These are phyloP conservation scores for Aspergillus piperis DNA, from an alignment of 2,329 filamentous ascomycete species.

Conservation along the genomic window DNA sequence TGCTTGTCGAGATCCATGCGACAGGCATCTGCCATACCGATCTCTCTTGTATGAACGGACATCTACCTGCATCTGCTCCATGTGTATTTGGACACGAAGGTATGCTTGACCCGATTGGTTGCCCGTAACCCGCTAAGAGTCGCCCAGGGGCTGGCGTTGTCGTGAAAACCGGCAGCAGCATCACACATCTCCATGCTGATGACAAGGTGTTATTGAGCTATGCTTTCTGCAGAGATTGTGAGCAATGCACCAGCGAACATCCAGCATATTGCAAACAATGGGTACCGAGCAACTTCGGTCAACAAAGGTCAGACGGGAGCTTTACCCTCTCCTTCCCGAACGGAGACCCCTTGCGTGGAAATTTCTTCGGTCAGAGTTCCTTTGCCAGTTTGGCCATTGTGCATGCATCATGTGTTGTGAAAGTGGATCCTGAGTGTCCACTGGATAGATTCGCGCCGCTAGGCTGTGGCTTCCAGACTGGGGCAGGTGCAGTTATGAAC, in stretches of 20 bases:
- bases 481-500: conserved; percentile 30
- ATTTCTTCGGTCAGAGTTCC: conserved; percentile 44
- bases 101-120: not conserved
- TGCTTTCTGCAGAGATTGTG: conserved; percentile 23
- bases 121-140: not conserved
- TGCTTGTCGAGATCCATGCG: conserved; percentile 36
- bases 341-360: conserved; percentile 19
- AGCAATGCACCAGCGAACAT: conserved; percentile 16
- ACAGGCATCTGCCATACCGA: conserved; percentile 40
- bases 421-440: conserved; percentile 18
- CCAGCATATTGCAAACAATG: conserved; percentile 23
- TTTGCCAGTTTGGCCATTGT: conserved; percentile 37
- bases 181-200: conserved; percentile 46
- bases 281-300: conserved; percentile 18
- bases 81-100: conserved; percentile 26
- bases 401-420: conserved; percentile 22
- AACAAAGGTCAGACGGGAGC: conserved; percentile 16
- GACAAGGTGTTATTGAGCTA: conserved; percentile 45
- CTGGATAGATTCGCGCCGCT: conserved; percentile 31
- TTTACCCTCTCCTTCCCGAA: not conserved
- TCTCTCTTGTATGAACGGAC: conserved; percentile 29
- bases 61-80: conserved; percentile 16
- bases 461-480: conserved; percentile 37
- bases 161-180: conserved; percentile 43
- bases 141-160: conserved; percentile 53